A percentile compares a stretch with the other conserved stretches of the same genome.
phyloP scores from a whole-genome alignment of 169 alveolate genomes.

The Haemoproteus tartakovskyi region DNA sequence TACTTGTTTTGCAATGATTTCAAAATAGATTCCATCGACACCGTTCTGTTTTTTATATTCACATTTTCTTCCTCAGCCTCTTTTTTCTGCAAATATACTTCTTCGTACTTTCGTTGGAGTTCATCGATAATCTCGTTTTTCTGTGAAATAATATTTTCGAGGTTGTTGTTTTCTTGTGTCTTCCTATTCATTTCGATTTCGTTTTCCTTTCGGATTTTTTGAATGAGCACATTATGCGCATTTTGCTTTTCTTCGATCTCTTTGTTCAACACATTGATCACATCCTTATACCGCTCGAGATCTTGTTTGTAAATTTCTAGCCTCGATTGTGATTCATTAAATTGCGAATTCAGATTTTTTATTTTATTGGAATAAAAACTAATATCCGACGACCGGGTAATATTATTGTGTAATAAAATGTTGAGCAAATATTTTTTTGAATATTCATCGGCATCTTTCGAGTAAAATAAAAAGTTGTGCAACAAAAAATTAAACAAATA shows the following conservation, averaged over 20 bases:
- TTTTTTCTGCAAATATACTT: slow-evolving; percentile 61
- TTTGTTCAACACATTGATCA: slow-evolving; percentile 63
- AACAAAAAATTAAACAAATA: slow-evolving; percentile 63
- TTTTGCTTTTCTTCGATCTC: slow-evolving; percentile 63
- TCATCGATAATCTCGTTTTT: slow-evolving; percentile 67
- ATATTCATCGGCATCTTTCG: slow-evolving; percentile 68
- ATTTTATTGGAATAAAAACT: slow-evolving; percentile 65
- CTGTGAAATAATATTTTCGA: slow-evolving; percentile 65
- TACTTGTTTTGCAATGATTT: slow-evolving; percentile 65
- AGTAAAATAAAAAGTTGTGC: slow-evolving; percentile 62
- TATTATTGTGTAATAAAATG: slow-evolving; percentile 62
- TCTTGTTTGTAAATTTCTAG: slow-evolving; percentile 65
- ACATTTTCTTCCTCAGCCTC: slow-evolving; percentile 68
- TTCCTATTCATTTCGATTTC: slow-evolving; percentile 61
- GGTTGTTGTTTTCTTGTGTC: slow-evolving; percentile 57
- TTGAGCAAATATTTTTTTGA: slow-evolving; percentile 61
- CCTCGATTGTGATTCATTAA: slow-evolving; percentile 65
- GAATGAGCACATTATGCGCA: slow-evolving; percentile 56
- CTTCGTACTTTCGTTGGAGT: slow-evolving; percentile 65
- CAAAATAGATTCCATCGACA: slow-evolving; percentile 62
- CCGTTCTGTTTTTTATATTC: slow-evolving; percentile 65
- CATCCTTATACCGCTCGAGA: slow-evolving; percentile 65
- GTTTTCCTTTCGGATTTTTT: slow-evolving; percentile 63
- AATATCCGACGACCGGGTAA: slow-evolving; percentile 66
- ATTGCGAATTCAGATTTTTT: slow-evolving; percentile 58